Evolutionary conservation across 2,329 filamentous ascomycete species (phyloP).

Genomic region (Epichloe hybrida): DNA sequence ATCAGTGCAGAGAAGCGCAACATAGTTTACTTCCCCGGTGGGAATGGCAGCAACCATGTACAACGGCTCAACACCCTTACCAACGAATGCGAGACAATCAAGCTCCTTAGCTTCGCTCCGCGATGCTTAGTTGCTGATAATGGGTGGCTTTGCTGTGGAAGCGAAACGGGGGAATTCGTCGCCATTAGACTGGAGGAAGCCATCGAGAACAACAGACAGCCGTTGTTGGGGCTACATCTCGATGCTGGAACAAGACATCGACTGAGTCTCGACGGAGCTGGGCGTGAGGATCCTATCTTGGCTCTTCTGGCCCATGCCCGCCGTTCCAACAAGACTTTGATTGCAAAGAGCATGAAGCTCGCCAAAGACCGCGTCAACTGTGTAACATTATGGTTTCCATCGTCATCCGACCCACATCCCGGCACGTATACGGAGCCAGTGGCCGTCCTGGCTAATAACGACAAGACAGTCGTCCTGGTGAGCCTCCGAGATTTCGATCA

Average conservation of each 20-base stretch:
- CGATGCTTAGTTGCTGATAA: constrained; percentile 75
- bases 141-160: constrained; percentile 84
- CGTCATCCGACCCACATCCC: constrained; percentile 16
- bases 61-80: constrained; percentile 56
- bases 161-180: constrained; percentile 76
- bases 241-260: constrained; percentile 9
- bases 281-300: constrained; percentile 20
- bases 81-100: constrained; percentile 60
- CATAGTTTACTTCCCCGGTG: constrained; percentile 73
- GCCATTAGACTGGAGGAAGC: constrained; percentile 51
- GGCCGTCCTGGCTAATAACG: constrained; percentile 80
- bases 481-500: constrained; percentile 49
- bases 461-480: constrained; percentile 77
- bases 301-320: constrained; percentile 25
- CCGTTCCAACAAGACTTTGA: constrained; percentile 29
- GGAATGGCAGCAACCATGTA: constrained; percentile 49
- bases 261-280: constrained; percentile 22
- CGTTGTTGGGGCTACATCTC: constrained; percentile 11
- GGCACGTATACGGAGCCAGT: constrained; percentile 39
- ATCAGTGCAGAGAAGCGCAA: constrained; percentile 69
- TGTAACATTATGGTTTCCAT: constrained; percentile 49
- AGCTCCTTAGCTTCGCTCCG: constrained; percentile 57
- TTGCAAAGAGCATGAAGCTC: constrained; percentile 39
- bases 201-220: constrained; percentile 16
- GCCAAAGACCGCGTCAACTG: constrained; percentile 52